A percentile compares a stretch with the other conserved stretches of the same genome.
phyloP scores from a whole-genome alignment of 768 basidiomycete species.

The Megacollybia marginata region DNA sequence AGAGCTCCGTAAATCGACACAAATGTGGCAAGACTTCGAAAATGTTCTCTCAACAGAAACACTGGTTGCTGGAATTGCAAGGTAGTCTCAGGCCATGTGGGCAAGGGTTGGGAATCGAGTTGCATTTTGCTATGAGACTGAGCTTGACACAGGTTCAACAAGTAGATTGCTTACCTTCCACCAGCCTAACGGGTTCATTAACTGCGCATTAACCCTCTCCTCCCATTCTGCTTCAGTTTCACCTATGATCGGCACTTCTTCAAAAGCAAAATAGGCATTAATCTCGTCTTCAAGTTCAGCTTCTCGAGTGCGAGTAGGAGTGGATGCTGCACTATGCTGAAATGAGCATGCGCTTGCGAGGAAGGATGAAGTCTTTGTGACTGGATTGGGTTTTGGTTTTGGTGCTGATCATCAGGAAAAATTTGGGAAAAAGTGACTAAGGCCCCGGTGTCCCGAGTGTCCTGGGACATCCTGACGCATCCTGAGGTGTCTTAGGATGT shows the following conservation, averaged over 20 bases:
- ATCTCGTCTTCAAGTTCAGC: slow-evolving; percentile 12
- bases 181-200: slow-evolving; percentile 17
- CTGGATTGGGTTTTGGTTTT: neutral
- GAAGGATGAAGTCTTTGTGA: neutral
- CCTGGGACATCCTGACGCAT: no score
- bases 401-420: neutral
- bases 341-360: slow-evolving; percentile 7
- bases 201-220: slow-evolving; percentile 3
- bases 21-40: slow-evolving; percentile 22
- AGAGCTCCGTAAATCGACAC: slow-evolving; percentile 18
- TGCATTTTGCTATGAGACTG: slow-evolving; percentile 11
- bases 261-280: slow-evolving; percentile 10
- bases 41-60: slow-evolving; percentile 25
- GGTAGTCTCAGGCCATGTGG: slow-evolving; percentile 21
- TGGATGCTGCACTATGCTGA: neutral
- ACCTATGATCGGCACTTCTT: slow-evolving; percentile 2
- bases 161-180: slow-evolving; percentile 20
- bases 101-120: slow-evolving; percentile 19
- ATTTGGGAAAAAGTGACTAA: no score
- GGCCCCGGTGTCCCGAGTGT: no score
- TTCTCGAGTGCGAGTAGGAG: slow-evolving; percentile 1
- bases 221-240: neutral
- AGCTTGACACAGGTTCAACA: neutral
- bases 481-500: no score
- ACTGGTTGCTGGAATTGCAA: slow-evolving; percentile 25